Evolutionary conservation across 352 stramenopile genomes (phyloP).

Genomic region (Phytophthora idaei): DNA sequence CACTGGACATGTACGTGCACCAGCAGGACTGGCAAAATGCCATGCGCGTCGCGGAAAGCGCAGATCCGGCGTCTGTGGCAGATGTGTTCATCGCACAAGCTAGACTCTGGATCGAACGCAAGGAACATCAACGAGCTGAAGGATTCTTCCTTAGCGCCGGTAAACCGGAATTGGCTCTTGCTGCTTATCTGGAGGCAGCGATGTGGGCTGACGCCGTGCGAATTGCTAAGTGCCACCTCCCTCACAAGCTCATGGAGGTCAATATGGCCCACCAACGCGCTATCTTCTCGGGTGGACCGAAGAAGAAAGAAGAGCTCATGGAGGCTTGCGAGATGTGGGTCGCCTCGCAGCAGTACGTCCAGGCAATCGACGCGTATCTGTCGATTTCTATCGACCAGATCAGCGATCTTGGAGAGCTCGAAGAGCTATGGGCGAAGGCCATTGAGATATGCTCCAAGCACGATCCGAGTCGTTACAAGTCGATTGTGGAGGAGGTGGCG

Average conservation of each 20-base stretch:
- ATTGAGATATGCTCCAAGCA: constrained; percentile 90
- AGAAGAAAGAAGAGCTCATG: constrained; percentile 83
- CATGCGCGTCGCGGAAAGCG: constrained; percentile 91
- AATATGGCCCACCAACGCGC: constrained; percentile 86
- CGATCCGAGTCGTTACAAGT: constrained; percentile 87
- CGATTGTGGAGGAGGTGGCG: constrained; percentile 89
- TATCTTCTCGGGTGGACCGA: constrained; percentile 76
- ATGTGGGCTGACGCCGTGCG: constrained; percentile 91
- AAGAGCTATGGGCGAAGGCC: constrained; percentile 90
- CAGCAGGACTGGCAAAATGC: constrained; percentile 93
- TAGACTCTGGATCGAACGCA: constrained; percentile 83
- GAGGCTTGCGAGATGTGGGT: constrained; percentile 91
- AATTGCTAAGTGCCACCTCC: constrained; percentile 91
- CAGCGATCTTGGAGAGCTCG: constrained; percentile 67
- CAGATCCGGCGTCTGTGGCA: constrained; percentile 87
- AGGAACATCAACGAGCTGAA: constrained; percentile 86
- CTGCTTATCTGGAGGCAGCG: constrained; percentile 82
- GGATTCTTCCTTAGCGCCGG: constrained; percentile 91
- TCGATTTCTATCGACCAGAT: constrained; percentile 79
- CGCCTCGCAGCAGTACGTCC: constrained; percentile 86
- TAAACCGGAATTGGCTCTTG: constrained; percentile 91
- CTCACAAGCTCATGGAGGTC: constrained; percentile 92
- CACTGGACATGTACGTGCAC: constrained; percentile 96
- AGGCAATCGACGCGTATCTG: constrained; percentile 93
- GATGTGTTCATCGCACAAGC: constrained; percentile 93